A percentile compares a stretch with the other conserved stretches of the same genome.
Conservation (phyloP, 1,139 yeast species). For the Diutina neorugosa region DNA sequence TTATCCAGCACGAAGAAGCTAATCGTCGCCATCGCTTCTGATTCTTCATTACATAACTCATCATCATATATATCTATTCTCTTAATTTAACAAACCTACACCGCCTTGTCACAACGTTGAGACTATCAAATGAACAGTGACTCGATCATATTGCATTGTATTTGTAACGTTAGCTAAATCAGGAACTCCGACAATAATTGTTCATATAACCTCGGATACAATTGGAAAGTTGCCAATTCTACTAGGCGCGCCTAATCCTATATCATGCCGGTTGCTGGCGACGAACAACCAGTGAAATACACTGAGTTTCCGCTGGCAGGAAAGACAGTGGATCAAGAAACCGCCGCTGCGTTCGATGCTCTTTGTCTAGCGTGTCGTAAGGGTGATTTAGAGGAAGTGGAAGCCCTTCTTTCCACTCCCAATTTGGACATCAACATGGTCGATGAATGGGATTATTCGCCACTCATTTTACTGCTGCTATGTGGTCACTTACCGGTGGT, state of each 20-base stretch:
- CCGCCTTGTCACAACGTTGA: neutral
- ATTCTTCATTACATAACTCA: neutral
- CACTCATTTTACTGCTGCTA: conserved; percentile 56
- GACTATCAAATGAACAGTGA: too few species aligned
- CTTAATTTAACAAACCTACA: neutral
- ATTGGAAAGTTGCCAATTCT: neutral
- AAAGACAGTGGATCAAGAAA: neutral
- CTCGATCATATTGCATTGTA: too few species aligned
- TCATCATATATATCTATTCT: neutral
- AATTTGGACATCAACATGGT: conserved; percentile 49
- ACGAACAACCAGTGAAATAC: neutral
- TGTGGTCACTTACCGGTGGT: conserved; percentile 67
- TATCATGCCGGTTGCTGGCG: neutral
- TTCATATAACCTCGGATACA: neutral
- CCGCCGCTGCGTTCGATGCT: conserved; percentile 17
- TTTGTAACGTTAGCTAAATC: too few species aligned
- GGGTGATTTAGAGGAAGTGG: conserved; percentile 59
- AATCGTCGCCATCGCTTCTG: neutral
- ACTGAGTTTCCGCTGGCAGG: conserved; percentile 3
- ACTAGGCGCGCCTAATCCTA: neutral
- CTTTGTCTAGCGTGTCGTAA: conserved; percentile 57
- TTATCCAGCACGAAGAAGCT: conserved; percentile 25
- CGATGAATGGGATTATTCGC: conserved; percentile 68
- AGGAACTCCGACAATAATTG: too few species aligned
- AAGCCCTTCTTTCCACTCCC: conserved; percentile 37